phyloP scores from a whole-genome alignment of 768 basidiomycete genomes.

The Lactifluus rugatus region DNA sequence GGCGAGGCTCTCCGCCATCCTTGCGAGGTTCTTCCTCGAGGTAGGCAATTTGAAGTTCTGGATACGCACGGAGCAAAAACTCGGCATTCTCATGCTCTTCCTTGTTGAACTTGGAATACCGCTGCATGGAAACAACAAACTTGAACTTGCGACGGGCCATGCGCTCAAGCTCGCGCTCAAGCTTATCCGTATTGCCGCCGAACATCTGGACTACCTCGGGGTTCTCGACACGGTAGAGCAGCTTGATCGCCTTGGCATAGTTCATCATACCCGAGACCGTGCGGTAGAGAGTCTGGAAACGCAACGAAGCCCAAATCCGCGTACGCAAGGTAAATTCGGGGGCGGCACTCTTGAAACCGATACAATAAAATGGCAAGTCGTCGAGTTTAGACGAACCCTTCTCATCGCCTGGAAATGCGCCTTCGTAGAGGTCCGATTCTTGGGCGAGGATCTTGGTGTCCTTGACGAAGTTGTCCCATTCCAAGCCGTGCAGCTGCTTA shows the following conservation, averaged over 20 bases:
- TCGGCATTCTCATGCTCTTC: constrained; percentile 99
- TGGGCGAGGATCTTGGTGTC: constrained; percentile 99
- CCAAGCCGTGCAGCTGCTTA: constrained; percentile 94
- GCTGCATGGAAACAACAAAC: constrained; percentile 98
- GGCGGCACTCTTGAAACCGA: constrained; percentile 98
- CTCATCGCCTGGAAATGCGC: constrained; percentile 66
- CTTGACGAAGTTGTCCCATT: constrained; percentile 99
- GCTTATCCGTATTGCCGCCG: constrained; percentile 93
- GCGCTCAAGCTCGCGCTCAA: constrained; percentile 92
- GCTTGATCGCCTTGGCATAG: constrained; percentile 98
- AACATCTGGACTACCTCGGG: constrained; percentile 97
- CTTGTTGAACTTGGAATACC: constrained; percentile 98
- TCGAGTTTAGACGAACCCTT: constrained; percentile 78
- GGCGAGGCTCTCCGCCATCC: constrained; percentile 89
- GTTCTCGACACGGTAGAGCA: constrained; percentile 98
- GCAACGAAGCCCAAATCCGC: constrained; percentile 97
- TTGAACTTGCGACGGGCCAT: constrained; percentile 99
- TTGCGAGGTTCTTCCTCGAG: constrained; percentile 94
- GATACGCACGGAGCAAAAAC: constrained; percentile 94
- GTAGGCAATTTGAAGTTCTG: constrained; percentile 97
- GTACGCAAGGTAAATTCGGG: constrained; percentile 98
- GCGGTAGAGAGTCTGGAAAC: constrained; percentile 96
- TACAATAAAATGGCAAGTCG: constrained; percentile 94
- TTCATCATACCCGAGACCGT: constrained; percentile 99
- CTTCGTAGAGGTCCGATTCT: constrained; percentile 82